Percentiles rank a stretch among this genome's conserved stretches.
These are phyloP conservation scores for Apiotrichum gracile DNA, from an alignment of 1,284 basidiomycete species.

Conservation along the genomic window DNA sequence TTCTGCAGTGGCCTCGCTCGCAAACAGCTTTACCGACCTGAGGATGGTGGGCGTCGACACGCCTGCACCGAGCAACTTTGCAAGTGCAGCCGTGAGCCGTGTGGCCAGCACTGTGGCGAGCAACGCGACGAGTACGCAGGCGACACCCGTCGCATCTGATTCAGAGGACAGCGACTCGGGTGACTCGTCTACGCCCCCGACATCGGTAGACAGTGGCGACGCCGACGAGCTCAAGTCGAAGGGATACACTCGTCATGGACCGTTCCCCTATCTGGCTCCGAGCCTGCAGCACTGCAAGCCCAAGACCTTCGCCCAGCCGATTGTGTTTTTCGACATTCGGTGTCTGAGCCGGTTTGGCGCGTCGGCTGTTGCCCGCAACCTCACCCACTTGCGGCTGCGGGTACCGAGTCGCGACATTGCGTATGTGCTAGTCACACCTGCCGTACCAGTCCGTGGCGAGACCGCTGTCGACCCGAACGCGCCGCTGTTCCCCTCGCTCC, in stretches of 20 bases:
- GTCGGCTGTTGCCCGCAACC: slow-evolving; percentile 34
- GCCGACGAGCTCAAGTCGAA: slow-evolving; percentile 18
- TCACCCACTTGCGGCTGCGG: slow-evolving; percentile 44
- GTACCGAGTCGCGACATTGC: slow-evolving; percentile 45
- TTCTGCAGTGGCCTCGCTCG: slow-evolving; percentile 4
- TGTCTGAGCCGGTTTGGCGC: slow-evolving; percentile 44
- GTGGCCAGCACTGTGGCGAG: slow-evolving; percentile 1
- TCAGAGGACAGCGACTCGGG: slow-evolving; percentile 13
- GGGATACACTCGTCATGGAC: slow-evolving; percentile 45
- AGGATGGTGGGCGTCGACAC: slow-evolving; percentile 7
- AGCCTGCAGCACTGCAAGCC: slow-evolving; percentile 35
- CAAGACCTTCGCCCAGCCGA: slow-evolving; percentile 48
- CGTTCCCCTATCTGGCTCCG: slow-evolving; percentile 43
- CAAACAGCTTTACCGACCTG: slow-evolving; percentile 12
- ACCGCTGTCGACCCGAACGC: not conserved
- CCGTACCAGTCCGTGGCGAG: slow-evolving; percentile 1
- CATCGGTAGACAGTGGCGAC: slow-evolving; percentile 27
- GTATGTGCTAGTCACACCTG: slow-evolving; percentile 30
- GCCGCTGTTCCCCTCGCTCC: slow-evolving; percentile 35
- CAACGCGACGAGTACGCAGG: not conserved
- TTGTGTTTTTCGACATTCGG: slow-evolving; percentile 48
- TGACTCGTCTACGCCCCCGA: slow-evolving; percentile 29
- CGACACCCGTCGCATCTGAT: slow-evolving; percentile 10
- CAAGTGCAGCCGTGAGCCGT: not conserved
- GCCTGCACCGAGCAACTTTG: not conserved